A percentile compares a stretch with the other conserved stretches of the same genome.
These are phyloP conservation scores for Ligustrum vulgare DNA, from an alignment of 257 asterid genomes.

Conservation along the genomic window DNA sequence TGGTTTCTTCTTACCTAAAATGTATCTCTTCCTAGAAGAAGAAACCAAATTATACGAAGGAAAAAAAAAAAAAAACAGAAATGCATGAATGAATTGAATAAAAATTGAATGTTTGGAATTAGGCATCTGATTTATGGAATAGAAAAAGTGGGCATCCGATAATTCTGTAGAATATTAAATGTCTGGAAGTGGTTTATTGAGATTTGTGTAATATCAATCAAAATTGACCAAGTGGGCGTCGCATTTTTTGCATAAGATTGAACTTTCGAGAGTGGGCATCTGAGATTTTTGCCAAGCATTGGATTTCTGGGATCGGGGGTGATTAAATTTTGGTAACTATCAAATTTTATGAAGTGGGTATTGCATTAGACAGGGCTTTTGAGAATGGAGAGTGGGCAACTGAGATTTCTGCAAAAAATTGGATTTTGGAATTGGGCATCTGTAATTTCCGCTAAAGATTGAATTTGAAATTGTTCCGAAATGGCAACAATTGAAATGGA, in stretches of 20 bases:
- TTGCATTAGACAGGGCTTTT: not conserved
- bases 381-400: not conserved
- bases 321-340: not conserved
- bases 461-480: not conserved
- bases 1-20: slow-evolving; percentile 27
- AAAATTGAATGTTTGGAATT: not conserved
- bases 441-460: slow-evolving; percentile 11
- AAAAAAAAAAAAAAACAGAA: slow-evolving; percentile 10
- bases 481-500: slow-evolving; percentile 63
- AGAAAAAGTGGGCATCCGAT: not conserved
- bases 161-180: slow-evolving; percentile 1
- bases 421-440: slow-evolving; percentile 21
- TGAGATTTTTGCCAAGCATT: not conserved
- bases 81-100: not conserved
- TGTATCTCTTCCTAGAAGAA: slow-evolving; percentile 14
- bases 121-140: not conserved
- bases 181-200: not conserved
- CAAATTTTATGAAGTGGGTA: not conserved
- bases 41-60: slow-evolving; percentile 31
- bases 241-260: slow-evolving; percentile 13
- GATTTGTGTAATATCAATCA: slow-evolving; percentile 6
- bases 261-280: slow-evolving; percentile 8
- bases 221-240: not conserved
- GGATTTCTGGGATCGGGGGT: not conserved
- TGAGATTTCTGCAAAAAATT: slow-evolving; percentile 7